Evolutionary conservation across 768 basidiomycete species (phyloP), one percentile per base, ranked within the genome.

Genomic region (Leccinum arenicola): DNA sequence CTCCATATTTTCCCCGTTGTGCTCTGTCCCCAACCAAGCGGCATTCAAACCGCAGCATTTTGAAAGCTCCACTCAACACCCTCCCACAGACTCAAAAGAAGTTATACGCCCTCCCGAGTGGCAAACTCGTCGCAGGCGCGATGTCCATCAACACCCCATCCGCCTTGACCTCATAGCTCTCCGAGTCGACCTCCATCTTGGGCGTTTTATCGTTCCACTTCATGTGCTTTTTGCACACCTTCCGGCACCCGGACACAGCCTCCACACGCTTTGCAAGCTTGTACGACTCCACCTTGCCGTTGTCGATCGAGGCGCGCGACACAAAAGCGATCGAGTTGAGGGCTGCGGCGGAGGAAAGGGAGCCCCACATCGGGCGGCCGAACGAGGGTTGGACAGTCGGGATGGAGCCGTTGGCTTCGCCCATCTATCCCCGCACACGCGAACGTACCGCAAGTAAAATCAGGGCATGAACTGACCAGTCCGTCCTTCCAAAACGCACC

Each of bases 341-440:
- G 0, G 91, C 89, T 0, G 93, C 96, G 3, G 93, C 86, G 2
- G 79, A 76, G 0, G 93, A 78, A 60, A 89, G 77, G 29, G 87
- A 73, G 14, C 92, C 96, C 95, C 95, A 99, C 97, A 98, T 98
- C 1, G 93, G 93, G 48, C 88, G 84, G 9, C 86, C 84, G 61
- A 84, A 84, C 70, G 87, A 83, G 0, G 97, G 97, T 70, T 98
- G 95, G 0, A 99, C 93, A 2, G 93, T 91, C 12, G 97, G 95
- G 62, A 99, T 98, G 8, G 94, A 95, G 2, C 83, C 97, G 73
- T 98, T 98, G 0, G 96, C 91, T 49, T 99, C 97, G 17, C 97
- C 97, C 87, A 99, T 91, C 91, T 62, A 15, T 6, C 25, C 40
- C 29, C 48, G 52, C 23, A 19, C 56, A 9, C 23, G 27, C 14